A percentile compares a stretch with the other conserved stretches of the same genome.
These are phyloP conservation scores for Xylariales sp. DNA, from an alignment of 2,329 filamentous ascomycete species.

Conservation along the genomic window DNA sequence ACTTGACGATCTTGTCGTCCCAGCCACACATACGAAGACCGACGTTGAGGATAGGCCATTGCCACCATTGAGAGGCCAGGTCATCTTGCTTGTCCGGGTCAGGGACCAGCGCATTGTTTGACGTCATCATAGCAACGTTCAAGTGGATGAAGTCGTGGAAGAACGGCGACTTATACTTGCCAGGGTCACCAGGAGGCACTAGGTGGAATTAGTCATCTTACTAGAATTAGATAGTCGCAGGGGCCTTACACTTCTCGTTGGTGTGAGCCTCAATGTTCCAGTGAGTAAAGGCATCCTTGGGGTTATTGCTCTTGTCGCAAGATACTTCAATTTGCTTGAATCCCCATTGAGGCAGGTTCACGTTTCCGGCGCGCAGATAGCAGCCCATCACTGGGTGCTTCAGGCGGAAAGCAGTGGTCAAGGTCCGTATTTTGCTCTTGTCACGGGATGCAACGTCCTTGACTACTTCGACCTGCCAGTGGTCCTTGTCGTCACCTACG, in stretches of 20 bases:
- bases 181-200: constrained; percentile 86
- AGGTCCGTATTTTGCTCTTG: constrained; percentile 76
- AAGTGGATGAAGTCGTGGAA: constrained; percentile 95
- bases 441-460: constrained; percentile 84
- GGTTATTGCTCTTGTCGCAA: constrained; percentile 89
- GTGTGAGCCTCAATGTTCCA: constrained; percentile 97
- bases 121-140: constrained; percentile 99
- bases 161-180: constrained; percentile 94
- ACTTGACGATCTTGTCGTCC: constrained; percentile 94
- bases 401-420: constrained; percentile 89
- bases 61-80: constrained; percentile 93
- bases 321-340: constrained; percentile 99
- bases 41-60: constrained; percentile 94
- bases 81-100: constrained; percentile 99
- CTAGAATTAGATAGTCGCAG: constrained; percentile 1
- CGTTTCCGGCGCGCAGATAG: constrained; percentile 91
- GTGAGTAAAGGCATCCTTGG: constrained; percentile 89
- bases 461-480: constrained; percentile 92
- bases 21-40: constrained; percentile 98
- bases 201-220: constrained; percentile 27
- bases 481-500: constrained; percentile 93
- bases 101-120: constrained; percentile 95
- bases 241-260: constrained; percentile 80
- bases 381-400: constrained; percentile 79
- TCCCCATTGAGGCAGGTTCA: constrained; percentile 96